Percentiles rank a stretch among this genome's conserved stretches.
phyloP scores from a whole-genome alignment of 1,284 basidiomycete species.

The Cutaneotrichosporon sp. region DNA sequence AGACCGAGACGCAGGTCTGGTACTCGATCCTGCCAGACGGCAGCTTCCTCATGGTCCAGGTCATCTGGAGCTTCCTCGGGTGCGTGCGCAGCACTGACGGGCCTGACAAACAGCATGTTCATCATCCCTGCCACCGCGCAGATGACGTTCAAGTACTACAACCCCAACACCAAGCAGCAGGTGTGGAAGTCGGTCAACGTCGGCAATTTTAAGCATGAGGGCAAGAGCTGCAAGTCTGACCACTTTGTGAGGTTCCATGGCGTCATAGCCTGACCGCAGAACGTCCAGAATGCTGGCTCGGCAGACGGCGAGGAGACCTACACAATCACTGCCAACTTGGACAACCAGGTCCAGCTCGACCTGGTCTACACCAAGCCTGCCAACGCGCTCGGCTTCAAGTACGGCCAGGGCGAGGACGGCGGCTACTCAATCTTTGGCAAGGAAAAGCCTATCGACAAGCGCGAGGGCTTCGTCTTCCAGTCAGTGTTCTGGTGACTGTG shows the following conservation, averaged over 20 bases:
- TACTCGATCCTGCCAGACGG: slow-evolving; percentile 85
- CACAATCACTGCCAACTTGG: slow-evolving; percentile 75
- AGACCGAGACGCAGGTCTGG: slow-evolving; percentile 88
- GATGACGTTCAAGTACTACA: slow-evolving; percentile 87
- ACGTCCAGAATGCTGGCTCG: slow-evolving; percentile 66
- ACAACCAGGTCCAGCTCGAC: slow-evolving; percentile 75
- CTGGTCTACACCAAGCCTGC: slow-evolving; percentile 71
- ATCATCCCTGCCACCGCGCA: slow-evolving; percentile 75
- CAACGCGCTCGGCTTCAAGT: slow-evolving; percentile 80
- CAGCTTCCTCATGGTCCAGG: slow-evolving; percentile 77
- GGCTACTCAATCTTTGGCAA: slow-evolving; percentile 89
- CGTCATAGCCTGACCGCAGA: slow-evolving; percentile 26
- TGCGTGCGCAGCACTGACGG: slow-evolving; percentile 49
- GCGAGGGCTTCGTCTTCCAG: slow-evolving; percentile 87
- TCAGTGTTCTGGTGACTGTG: slow-evolving; percentile 26
- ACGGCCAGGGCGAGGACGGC: slow-evolving; percentile 81
- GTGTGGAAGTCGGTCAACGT: slow-evolving; percentile 91
- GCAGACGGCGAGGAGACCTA: slow-evolving; percentile 69
- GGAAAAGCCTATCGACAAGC: slow-evolving; percentile 57
- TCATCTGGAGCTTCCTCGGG: slow-evolving; percentile 95
- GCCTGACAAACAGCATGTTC: slow-evolving; percentile 38
- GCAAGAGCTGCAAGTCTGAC: slow-evolving; percentile 84
- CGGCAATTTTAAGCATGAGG: slow-evolving; percentile 75
- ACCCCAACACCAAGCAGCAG: slow-evolving; percentile 72
- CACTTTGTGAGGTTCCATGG: slow-evolving; percentile 64